phyloP scores from a whole-genome alignment of 768 basidiomycete genomes.

The Lactarius psammicola region DNA sequence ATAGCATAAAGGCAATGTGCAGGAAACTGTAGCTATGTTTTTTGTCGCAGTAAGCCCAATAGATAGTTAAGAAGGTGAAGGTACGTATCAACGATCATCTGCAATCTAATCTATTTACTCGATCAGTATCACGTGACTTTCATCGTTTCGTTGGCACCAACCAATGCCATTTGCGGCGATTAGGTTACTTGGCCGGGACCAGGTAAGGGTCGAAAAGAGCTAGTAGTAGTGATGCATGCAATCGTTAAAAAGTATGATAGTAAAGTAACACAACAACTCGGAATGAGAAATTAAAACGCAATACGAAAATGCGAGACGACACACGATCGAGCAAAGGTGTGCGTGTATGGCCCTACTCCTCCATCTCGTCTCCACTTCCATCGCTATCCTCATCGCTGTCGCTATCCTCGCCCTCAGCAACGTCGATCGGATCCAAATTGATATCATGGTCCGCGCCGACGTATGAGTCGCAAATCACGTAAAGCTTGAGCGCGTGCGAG shows the following conservation, averaged over 20 bases:
- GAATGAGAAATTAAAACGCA: background rate
- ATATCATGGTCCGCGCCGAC: conserved; percentile 92
- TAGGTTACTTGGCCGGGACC: background rate
- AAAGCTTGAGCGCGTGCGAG: conserved; percentile 75
- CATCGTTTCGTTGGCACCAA: too few species aligned
- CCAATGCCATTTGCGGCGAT: background rate
- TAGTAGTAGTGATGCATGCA: background rate
- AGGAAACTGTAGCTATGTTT: background rate
- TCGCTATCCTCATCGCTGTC: conserved; percentile 62
- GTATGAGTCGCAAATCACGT: conserved; percentile 92
- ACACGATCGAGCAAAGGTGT: background rate
- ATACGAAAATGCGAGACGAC: background rate
- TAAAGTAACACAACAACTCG: background rate
- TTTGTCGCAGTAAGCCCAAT: background rate
- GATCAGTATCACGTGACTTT: too few species aligned
- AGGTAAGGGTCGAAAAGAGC: too few species aligned
- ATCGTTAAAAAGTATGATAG: background rate
- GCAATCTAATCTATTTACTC: too few species aligned
- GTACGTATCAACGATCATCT: too few species aligned
- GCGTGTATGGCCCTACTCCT: conserved; percentile 39
- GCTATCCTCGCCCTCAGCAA: conserved; percentile 88
- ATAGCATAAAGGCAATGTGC: background rate
- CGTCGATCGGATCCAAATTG: conserved; percentile 74
- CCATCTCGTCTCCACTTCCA: conserved; percentile 60
- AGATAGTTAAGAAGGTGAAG: background rate